Conservation (phyloP, 1,284 basidiomycete genomes). For the Singerocomus rubriflavus region DNA sequence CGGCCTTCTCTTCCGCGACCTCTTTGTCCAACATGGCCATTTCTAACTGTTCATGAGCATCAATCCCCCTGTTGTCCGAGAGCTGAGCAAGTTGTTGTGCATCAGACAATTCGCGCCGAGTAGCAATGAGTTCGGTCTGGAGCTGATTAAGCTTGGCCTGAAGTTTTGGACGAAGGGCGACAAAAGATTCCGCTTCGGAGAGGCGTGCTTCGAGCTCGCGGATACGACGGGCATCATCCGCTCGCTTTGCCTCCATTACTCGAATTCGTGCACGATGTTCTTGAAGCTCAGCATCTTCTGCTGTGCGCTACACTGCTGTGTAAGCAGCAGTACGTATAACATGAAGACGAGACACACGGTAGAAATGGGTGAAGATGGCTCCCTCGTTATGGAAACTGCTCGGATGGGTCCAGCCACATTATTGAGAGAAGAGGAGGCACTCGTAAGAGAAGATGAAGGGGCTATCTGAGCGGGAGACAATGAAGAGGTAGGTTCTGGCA, state of each 20-base stretch:
- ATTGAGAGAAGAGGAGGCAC: slow-evolving; percentile 8
- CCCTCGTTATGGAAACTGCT: slow-evolving; percentile 23
- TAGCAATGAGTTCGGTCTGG: slow-evolving; percentile 72
- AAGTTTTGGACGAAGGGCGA: slow-evolving; percentile 83
- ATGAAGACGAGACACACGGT: slow-evolving; percentile 24
- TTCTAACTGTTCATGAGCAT: slow-evolving; percentile 87
- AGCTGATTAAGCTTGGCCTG: slow-evolving; percentile 83
- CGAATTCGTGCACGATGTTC: slow-evolving; percentile 83
- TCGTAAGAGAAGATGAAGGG: slow-evolving; percentile 16
- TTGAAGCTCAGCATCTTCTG: slow-evolving; percentile 61
- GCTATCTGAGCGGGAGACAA: slow-evolving; percentile 16
- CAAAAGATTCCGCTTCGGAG: slow-evolving; percentile 80
- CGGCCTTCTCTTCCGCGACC: slow-evolving; percentile 92
- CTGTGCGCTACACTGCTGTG: slow-evolving; percentile 21
- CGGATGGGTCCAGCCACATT: slow-evolving; percentile 16
- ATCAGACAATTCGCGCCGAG: slow-evolving; percentile 66
- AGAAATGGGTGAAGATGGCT: slow-evolving; percentile 25
- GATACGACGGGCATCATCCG: slow-evolving; percentile 82
- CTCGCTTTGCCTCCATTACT: slow-evolving; percentile 82
- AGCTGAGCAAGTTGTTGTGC: slow-evolving; percentile 59
- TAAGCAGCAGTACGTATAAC: slow-evolving; percentile 27
- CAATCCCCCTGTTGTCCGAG: slow-evolving; percentile 59
- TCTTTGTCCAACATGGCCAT: slow-evolving; percentile 96
- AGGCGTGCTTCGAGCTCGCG: slow-evolving; percentile 84
- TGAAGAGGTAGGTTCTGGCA: slow-evolving; percentile 5